These are phyloP conservation scores for Nakataea oryzae DNA, from an alignment of 2,329 filamentous ascomycete species.

Conservation along the genomic window DNA sequence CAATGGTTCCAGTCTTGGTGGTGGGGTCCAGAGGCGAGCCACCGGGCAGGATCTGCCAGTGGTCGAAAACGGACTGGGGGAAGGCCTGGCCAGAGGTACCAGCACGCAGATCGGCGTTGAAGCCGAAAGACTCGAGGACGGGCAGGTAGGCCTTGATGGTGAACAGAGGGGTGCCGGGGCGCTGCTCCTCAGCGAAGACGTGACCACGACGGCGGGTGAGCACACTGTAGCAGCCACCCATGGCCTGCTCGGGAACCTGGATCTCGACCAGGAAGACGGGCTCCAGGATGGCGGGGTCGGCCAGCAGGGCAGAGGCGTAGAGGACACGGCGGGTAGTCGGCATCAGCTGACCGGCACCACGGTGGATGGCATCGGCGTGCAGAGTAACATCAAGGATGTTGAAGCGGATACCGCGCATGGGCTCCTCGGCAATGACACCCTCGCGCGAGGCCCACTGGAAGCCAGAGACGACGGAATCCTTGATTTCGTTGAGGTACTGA, in stretches of 20 bases:
- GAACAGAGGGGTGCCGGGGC: constrained; percentile 97
- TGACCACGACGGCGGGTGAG: constrained; percentile 96
- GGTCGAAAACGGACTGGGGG: constrained; percentile 97
- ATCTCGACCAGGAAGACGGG: constrained; percentile 99
- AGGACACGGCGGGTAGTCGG: constrained; percentile 95
- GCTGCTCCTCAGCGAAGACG: constrained; percentile 98
- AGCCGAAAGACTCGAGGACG: constrained; percentile 49
- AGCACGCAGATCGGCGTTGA: constrained; percentile 93
- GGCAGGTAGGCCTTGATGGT: constrained; percentile 55
- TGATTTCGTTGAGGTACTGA: constrained; percentile 99
- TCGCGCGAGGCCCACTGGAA: constrained; percentile 99
- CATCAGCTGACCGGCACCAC: constrained; percentile 98
- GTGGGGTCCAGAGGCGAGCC: constrained; percentile 79
- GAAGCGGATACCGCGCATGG: constrained; percentile 93
- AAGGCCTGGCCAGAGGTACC: constrained; percentile 96
- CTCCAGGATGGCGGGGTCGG: constrained; percentile 85
- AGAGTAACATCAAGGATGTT: constrained; percentile 99
- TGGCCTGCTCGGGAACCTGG: constrained; percentile 94
- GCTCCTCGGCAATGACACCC: constrained; percentile 96
- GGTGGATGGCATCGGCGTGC: constrained; percentile 98
- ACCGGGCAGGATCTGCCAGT: constrained; percentile 95
- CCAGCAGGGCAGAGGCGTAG: constrained; percentile 85
- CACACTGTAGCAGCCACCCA: constrained; percentile 99
- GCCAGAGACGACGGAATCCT: constrained; percentile 98
- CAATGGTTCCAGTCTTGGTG: constrained; percentile 73